phyloP scores from a whole-genome alignment of 2,329 filamentous ascomycete genomes.

The Fusarium lyarnte region DNA sequence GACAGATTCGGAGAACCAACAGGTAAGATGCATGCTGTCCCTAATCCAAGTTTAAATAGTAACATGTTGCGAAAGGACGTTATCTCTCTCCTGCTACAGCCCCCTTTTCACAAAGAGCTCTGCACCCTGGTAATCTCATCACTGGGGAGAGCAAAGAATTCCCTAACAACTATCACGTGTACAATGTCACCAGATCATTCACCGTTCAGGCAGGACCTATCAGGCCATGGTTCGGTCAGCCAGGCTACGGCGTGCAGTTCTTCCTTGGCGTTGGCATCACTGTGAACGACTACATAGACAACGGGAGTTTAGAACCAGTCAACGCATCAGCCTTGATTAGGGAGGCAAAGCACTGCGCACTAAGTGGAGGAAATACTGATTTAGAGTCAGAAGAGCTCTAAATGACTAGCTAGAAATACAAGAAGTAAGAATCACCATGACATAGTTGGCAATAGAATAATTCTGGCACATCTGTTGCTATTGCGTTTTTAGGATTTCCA shows the following conservation, averaged over 20 bases:
- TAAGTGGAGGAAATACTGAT: fast-evolving
- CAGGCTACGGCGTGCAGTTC: constrained; percentile 22
- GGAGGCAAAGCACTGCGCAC: not conserved
- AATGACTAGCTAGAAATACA: not conserved
- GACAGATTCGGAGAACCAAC: constrained; percentile 55
- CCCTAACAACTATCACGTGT: constrained; percentile 26
- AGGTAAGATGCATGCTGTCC: not conserved
- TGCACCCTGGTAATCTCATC: constrained; percentile 18
- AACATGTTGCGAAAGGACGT: not conserved
- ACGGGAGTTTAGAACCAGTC: not conserved
- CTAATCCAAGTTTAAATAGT: not conserved
- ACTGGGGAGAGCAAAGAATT: constrained; percentile 5
- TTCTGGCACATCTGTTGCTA: fast-evolving
- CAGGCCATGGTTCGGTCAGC: constrained; percentile 25
- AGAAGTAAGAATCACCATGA: too few relatives aligned
- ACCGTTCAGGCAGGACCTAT: constrained; percentile 28
- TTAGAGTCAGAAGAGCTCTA: not conserved
- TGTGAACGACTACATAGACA: constrained; percentile 12
- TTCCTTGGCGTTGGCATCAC: constrained; percentile 11
- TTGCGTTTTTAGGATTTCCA: not conserved
- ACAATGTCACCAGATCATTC: constrained; percentile 8
- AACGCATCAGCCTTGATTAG: not conserved
- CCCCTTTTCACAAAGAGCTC: constrained; percentile 21
- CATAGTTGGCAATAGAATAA: fast-evolving
- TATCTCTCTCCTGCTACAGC: constrained; percentile 27